Evolutionary conservation across 2,329 filamentous ascomycete species (phyloP).

Genomic region (Aspergillus amoenus): DNA sequence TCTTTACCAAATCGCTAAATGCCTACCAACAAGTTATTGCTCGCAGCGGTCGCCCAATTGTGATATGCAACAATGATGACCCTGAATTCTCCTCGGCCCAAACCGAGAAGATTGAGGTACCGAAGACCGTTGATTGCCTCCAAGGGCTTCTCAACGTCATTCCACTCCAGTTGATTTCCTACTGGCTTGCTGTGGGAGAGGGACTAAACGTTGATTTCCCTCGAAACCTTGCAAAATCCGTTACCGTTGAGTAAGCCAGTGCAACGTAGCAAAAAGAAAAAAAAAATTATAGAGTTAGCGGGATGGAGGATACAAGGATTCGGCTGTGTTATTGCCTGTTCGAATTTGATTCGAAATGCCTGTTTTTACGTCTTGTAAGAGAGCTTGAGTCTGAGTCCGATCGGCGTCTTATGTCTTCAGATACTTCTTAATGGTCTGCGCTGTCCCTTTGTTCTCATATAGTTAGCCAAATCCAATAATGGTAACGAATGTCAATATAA

Average conservation of each 20-base stretch:
- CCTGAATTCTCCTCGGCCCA: slow-evolving; percentile 83
- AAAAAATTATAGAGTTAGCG: slow-evolving; percentile 1
- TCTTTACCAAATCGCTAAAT: slow-evolving; percentile 99
- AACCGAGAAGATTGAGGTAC: slow-evolving; percentile 97
- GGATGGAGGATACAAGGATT: slow-evolving; percentile 2
- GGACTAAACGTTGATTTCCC: slow-evolving; percentile 98
- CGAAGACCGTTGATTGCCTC: slow-evolving; percentile 89
- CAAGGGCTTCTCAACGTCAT: slow-evolving; percentile 98
- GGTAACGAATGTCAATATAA: neutral
- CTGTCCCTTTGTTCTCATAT: neutral
- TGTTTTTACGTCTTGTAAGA: slow-evolving; percentile 1
- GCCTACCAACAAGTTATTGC: slow-evolving; percentile 99
- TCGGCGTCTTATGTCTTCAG: neutral
- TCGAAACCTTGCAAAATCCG: slow-evolving; percentile 96
- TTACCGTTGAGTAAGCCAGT: slow-evolving; percentile 82
- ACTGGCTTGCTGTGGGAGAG: slow-evolving; percentile 96
- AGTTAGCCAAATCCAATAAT: slow-evolving; percentile 1
- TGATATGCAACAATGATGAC: slow-evolving; percentile 93
- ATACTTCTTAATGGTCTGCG: neutral
- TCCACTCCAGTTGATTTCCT: slow-evolving; percentile 94
- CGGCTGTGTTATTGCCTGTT: slow-evolving; percentile 3
- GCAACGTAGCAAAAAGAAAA: neutral
- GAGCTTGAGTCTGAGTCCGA: slow-evolving; percentile 6
- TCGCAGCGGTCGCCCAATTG: slow-evolving; percentile 91
- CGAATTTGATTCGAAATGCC: neutral